Evolutionary conservation across 306 rosid species (phyloP).

Genomic region (Malus orientalis): DNA sequence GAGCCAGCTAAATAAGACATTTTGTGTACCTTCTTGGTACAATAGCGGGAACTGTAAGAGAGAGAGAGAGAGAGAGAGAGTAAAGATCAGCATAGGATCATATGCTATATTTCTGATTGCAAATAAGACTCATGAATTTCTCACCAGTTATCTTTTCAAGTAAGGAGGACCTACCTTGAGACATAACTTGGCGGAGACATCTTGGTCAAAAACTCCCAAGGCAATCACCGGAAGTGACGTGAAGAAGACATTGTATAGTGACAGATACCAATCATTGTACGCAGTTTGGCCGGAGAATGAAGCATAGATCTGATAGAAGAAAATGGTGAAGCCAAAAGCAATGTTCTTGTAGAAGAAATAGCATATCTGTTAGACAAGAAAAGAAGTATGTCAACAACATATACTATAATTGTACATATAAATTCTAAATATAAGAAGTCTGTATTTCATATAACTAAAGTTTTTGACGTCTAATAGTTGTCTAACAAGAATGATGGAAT

Average conservation of each 20-base stretch:
- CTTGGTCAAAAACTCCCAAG: slow-evolving; percentile 91
- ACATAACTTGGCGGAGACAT: slow-evolving; percentile 69
- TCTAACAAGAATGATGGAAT: background rate
- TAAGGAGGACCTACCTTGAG: slow-evolving; percentile 51
- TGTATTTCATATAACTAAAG: background rate
- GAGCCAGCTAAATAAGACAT: slow-evolving; percentile 79
- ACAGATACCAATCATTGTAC: slow-evolving; percentile 86
- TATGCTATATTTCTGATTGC: background rate
- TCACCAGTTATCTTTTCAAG: background rate
- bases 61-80: background rate
- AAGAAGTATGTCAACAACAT: slow-evolving; percentile 14
- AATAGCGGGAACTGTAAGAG: slow-evolving; percentile 70
- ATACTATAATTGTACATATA: too few species aligned
- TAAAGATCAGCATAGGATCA: background rate
- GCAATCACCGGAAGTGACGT: slow-evolving; percentile 98
- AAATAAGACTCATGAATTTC: background rate
- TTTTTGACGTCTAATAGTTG: background rate
- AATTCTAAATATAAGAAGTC: background rate
- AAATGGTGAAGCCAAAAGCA: slow-evolving; percentile 75
- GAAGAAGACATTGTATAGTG: slow-evolving; percentile 84
- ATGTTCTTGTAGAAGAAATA: slow-evolving; percentile 98
- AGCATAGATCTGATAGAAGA: slow-evolving; percentile 71
- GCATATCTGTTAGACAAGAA: slow-evolving; percentile 59
- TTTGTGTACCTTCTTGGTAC: slow-evolving; percentile 94
- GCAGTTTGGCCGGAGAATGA: slow-evolving; percentile 88